phyloP scores from a whole-genome alignment of 108 stramenopile genomes.

The Cyclostephanos invisitatus region DNA sequence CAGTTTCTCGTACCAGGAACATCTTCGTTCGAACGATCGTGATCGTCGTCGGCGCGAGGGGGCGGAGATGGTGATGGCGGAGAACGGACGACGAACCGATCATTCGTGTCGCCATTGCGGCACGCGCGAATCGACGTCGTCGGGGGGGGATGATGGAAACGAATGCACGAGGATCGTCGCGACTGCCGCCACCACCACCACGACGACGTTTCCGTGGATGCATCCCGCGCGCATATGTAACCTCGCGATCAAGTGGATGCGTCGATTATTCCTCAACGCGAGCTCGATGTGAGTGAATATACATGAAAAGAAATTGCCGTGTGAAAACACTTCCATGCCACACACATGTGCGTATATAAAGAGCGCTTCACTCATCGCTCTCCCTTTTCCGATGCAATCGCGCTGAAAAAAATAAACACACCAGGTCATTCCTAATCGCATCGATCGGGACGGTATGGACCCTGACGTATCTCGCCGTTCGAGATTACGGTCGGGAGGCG shows the following conservation, averaged over 20 bases:
- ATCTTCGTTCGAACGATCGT: slow-evolving; percentile 17
- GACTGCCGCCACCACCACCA: too few relatives aligned
- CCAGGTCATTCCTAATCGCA: slow-evolving; percentile 64
- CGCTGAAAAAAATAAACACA: background rate
- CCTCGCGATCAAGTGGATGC: slow-evolving; percentile 31
- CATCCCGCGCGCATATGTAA: slow-evolving; percentile 31
- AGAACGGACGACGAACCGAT: too few relatives aligned
- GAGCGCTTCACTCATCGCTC: too few relatives aligned
- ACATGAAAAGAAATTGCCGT: background rate
- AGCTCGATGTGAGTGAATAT: slow-evolving; percentile 36
- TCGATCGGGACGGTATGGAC: slow-evolving; percentile 57
- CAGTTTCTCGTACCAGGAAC: slow-evolving; percentile 46
- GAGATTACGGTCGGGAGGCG: slow-evolving; percentile 73
- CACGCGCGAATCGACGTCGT: too few relatives aligned
- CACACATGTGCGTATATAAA: too few relatives aligned
- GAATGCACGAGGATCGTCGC: too few relatives aligned
- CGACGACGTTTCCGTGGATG: slow-evolving; percentile 40
- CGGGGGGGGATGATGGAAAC: too few relatives aligned
- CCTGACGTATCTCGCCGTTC: slow-evolving; percentile 62
- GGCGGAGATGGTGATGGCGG: too few relatives aligned
- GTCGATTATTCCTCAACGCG: slow-evolving; percentile 42
- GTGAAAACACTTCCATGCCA: too few relatives aligned
- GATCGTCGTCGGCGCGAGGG: slow-evolving; percentile 20
- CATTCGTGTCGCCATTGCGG: too few relatives aligned
- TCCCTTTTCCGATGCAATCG: too few relatives aligned